A percentile compares a stretch with the other conserved stretches of the same genome.
phyloP scores from a whole-genome alignment of 108 stramenopile genomes.

The Pseudonitzschia multiseries region DNA sequence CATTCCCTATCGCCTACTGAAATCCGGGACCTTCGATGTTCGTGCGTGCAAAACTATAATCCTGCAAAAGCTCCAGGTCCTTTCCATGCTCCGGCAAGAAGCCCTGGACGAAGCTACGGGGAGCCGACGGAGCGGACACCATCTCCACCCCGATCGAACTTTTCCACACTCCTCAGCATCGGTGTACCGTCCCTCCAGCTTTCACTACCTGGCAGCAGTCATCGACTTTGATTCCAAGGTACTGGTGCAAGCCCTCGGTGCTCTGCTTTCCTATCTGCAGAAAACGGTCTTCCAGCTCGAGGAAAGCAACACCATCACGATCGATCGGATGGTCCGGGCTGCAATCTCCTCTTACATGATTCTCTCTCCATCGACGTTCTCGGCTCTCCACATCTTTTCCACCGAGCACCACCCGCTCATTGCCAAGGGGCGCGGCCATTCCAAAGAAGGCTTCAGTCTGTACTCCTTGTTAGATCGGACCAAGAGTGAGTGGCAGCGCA shows the following conservation, averaged over 20 bases:
- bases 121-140: constrained; percentile 10
- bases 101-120: constrained; percentile 6
- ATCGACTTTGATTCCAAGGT: constrained; percentile 80
- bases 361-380: constrained; percentile 57
- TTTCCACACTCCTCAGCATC: neutral
- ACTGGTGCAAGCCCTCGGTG: constrained; percentile 73
- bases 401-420: constrained; percentile 81
- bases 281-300: constrained; percentile 70
- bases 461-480: constrained; percentile 90
- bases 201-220: constrained; percentile 72
- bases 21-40: constrained; percentile 69
- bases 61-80: constrained; percentile 71
- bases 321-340: constrained; percentile 59
- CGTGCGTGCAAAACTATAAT: constrained; percentile 62
- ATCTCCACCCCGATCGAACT: neutral
- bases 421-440: constrained; percentile 44
- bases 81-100: constrained; percentile 46
- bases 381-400: constrained; percentile 76
- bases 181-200: constrained; percentile 34
- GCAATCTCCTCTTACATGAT: constrained; percentile 58
- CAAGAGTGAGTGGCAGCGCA: constrained; percentile 41
- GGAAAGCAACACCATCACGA: constrained; percentile 59
- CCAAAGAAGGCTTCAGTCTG: constrained; percentile 93
- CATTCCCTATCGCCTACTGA: constrained; percentile 79
- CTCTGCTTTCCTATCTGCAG: constrained; percentile 70